Evolutionary conservation across 2,329 filamentous ascomycete species (phyloP).

Genomic region (Fusarium devonianum): DNA sequence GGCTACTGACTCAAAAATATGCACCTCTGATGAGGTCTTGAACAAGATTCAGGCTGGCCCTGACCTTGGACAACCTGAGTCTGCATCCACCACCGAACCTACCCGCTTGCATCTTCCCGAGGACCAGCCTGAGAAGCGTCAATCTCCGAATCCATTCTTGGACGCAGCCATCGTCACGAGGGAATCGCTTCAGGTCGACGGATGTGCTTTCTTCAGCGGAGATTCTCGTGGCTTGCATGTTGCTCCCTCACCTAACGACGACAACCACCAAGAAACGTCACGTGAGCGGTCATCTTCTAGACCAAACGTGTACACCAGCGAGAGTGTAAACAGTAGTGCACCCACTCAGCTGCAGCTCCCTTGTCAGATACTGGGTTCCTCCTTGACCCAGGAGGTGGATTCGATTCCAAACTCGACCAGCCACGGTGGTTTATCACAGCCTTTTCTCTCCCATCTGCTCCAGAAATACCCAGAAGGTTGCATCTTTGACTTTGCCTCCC

Average conservation of each 20-base stretch:
- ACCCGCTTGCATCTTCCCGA: neutral
- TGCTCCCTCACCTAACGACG: neutral
- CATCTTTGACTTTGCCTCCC: conserved; percentile 53
- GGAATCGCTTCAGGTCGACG: conserved; percentile 50
- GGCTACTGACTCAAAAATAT: conserved; percentile 24
- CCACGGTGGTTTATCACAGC: conserved; percentile 44
- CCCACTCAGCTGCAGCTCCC: neutral
- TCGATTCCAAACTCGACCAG: conserved; percentile 19
- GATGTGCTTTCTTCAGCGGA: conserved; percentile 43
- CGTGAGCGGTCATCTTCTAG: no score
- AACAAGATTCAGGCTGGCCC: no score
- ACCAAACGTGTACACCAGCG: no score
- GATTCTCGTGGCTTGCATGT: conserved; percentile 19
- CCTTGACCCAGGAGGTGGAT: neutral
- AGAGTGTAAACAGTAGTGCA: no score
- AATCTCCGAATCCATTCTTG: conserved; percentile 39
- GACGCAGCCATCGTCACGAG: conserved; percentile 53
- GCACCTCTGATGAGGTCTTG: no score
- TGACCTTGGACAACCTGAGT: no score
- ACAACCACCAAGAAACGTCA: neutral
- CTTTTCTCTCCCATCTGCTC: conserved; percentile 49
- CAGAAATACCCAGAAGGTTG: conserved; percentile 54
- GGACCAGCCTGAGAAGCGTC: neutral
- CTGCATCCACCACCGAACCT: no score
- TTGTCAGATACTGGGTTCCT: neutral